Percentiles rank a stretch among this genome's conserved stretches.
Conservation (phyloP, 768 basidiomycete genomes). For the Coprinopsis sp. region DNA sequence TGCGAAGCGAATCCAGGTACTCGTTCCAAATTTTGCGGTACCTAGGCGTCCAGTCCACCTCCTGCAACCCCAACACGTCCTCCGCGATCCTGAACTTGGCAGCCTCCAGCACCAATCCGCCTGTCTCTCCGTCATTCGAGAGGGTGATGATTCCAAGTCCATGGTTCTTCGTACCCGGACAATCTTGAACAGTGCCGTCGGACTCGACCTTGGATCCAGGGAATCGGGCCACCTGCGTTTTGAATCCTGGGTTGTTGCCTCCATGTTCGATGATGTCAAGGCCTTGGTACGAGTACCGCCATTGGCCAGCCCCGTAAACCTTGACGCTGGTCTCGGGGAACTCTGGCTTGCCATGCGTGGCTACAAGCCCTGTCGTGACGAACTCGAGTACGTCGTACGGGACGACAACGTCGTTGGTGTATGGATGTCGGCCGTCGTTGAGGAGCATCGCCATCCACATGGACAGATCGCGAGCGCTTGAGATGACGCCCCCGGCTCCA, state of each 20-base stretch:
- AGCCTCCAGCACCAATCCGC: conserved; percentile 28
- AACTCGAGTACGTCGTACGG: conserved; percentile 32
- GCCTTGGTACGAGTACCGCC: conserved; percentile 35
- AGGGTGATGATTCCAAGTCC: conserved; percentile 33
- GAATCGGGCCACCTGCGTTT: conserved; percentile 27
- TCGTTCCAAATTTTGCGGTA: conserved; percentile 1
- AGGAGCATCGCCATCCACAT: conserved; percentile 38
- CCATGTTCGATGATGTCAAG: conserved; percentile 41
- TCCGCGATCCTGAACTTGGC: conserved; percentile 38
- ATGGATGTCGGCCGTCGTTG: conserved; percentile 34
- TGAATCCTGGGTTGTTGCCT: conserved; percentile 36
- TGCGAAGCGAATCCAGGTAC: no score
- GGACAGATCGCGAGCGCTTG: conserved; percentile 35
- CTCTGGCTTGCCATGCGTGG: conserved; percentile 28
- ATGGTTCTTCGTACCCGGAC: not conserved
- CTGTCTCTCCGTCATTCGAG: conserved; percentile 35
- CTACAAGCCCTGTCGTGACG: conserved; percentile 31
- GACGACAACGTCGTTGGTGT: conserved; percentile 32
- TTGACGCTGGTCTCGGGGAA: conserved; percentile 35
- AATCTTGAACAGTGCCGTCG: conserved; percentile 19
- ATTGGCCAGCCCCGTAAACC: conserved; percentile 38
- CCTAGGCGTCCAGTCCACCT: conserved; percentile 33
- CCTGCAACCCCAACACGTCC: conserved; percentile 24
- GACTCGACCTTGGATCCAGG: no score
- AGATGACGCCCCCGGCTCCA: conserved; percentile 37